phyloP scores from a whole-genome alignment of 768 basidiomycete genomes.

The Leccinum arenicola region DNA sequence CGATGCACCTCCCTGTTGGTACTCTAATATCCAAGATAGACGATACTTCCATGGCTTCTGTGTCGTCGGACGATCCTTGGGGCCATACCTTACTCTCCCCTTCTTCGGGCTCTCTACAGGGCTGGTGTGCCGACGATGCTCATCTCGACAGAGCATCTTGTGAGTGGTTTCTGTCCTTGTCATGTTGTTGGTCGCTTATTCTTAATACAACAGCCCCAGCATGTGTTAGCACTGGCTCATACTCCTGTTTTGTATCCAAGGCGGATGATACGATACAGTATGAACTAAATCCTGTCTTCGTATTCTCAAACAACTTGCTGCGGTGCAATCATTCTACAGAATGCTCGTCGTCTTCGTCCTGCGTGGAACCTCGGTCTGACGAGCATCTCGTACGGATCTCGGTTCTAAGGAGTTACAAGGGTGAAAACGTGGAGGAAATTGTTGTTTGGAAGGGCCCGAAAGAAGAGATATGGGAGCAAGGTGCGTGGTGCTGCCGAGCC shows the following conservation, averaged over 20 bases:
- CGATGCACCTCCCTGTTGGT: constrained; percentile 52
- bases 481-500: constrained; percentile 33
- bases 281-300: constrained; percentile 55
- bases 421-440: constrained; percentile 30
- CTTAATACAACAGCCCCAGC: background rate
- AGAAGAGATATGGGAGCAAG: constrained; percentile 63
- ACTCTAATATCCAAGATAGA: constrained; percentile 64
- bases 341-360: constrained; percentile 42
- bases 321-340: constrained; percentile 42
- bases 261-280: constrained; percentile 33
- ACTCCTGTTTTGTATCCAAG: constrained; percentile 46
- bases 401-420: constrained; percentile 23
- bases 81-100: constrained; percentile 37
- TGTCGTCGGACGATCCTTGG: constrained; percentile 41
- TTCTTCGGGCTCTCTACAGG: constrained; percentile 27
- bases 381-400: constrained; percentile 58
- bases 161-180: constrained; percentile 5
- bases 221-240: constrained; percentile 7
- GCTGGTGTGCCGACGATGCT: constrained; percentile 60
- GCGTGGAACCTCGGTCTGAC: constrained; percentile 49
- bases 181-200: background rate
- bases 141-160: constrained; percentile 25
- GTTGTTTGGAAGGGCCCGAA: constrained; percentile 75
- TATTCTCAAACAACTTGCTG: constrained; percentile 36
- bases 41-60: constrained; percentile 47